Evolutionary conservation across 2,329 filamentous ascomycete genomes (phyloP), one percentile per base, ranked within the genome.

Genomic region (Aspergillus sergii): DNA sequence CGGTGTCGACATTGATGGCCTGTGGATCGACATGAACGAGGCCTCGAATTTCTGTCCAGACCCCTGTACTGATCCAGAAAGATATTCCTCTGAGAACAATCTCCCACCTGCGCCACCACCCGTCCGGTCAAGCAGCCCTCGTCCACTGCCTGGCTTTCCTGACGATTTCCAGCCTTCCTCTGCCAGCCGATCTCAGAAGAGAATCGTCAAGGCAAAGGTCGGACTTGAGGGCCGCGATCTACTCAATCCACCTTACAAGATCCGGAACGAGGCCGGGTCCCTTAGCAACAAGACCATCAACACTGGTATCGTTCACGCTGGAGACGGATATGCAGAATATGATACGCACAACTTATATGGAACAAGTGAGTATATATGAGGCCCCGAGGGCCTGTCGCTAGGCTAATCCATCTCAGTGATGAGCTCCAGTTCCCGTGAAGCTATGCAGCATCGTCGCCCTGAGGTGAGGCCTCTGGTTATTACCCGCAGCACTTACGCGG

Each of bases 341-440:
- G 91, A 94, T 68, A 91, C 88, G 0, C 91, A 94, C 75, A 93
- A 93, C 69, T 76, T 93, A 1, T 93, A 91, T 74, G 91, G 91
- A 1, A 85, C 86, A 9, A 88, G 78, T 80, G 73, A 74, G 79
- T 74, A 1, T 11, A 10, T 19, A 11, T 3, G 3, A 10, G 19
- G 9, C 21, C 3, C 21, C 16, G 16, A n/a, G 21, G 7, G 5
- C 16, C 19, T 51, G 10, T 21, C 4, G n/a, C 10, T 32, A 41
- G 39, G 10, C 61, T 66, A 46, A 67, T 54, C n/a, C 10, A 5
- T 7, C 19, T n/a, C 43, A 76, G 74, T 92, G 88, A 94, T 93
- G 91, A 90, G 88, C 1, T 78, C 82, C 21, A 80, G 86, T 5
- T 91, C 89, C 0, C 84, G 86, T 58, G 76, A 83, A 14, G 88